Evolutionary conservation across 306 rosid genomes (phyloP), one percentile per base, ranked within the genome.

Genomic region (Cucumis hystrix): DNA sequence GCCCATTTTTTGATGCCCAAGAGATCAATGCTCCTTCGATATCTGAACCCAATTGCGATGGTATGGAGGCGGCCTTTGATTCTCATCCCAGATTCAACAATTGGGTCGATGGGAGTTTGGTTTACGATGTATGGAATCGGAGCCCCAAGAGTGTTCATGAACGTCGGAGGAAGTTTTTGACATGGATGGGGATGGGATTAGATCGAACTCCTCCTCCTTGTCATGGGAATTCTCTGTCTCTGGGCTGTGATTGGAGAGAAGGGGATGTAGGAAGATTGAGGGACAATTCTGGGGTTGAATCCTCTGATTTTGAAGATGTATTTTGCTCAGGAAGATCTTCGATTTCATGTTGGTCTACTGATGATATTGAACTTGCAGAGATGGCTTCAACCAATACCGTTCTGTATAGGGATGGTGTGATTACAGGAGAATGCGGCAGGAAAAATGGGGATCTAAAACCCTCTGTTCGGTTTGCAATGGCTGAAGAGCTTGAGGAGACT

Each of bases 91-190:
- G 65, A 77, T 62, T 65, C 6, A 56, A 47, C 45, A 79, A 77
- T 37, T 81, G 81, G 80, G 73, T 77, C 10, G 56, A 58, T 20
- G 77, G 81, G 33, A 80, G 67, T 79, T 88, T 82, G 55, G 83
- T 80, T 18, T 89, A 90, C 78, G 91, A 85, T 7, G 72, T 86
- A 67, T 95, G 98, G 98, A 77, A 74, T 76, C 79, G 76, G 72
- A 90, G 92, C 80, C 98, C 97, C 2, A 73, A 47, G 62, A 89
- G 97, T 72, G 91, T 95, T 8, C 49, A 57, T 47, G 98, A 95
- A 85, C 93, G 98, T 10, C 84, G 97, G 67, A 20, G 79, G 16
- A 85, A 61, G 83, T 95, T 95, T 82, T 73, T 85, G 83, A 78
- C 79, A 78, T 84, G 87, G 84, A 88, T 90, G 95, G 96, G 84